A percentile compares a stretch with the other conserved stretches of the same genome.
phyloP scores from a whole-genome alignment of 352 stramenopile species.

The Phytopythium sindhum region DNA sequence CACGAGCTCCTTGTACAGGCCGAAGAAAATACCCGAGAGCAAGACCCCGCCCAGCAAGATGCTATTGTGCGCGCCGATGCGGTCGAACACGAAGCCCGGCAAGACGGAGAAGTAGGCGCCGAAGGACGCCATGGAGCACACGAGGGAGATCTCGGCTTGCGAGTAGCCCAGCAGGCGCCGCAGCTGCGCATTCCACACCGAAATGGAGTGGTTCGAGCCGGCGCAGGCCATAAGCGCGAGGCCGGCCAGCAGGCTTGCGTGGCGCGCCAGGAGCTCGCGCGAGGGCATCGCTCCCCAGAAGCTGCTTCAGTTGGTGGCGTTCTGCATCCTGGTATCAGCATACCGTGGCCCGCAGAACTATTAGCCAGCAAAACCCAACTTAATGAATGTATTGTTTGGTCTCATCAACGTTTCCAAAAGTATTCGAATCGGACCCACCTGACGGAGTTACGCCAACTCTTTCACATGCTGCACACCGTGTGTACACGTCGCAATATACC shows the following conservation, averaged over 20 bases:
- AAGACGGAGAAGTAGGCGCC: conserved; percentile 74
- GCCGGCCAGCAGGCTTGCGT: conserved; percentile 46
- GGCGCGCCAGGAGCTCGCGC: conserved; percentile 18
- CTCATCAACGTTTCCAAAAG: background rate
- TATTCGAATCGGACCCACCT: background rate
- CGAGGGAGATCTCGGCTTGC: conserved; percentile 67
- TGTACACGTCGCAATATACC: no score
- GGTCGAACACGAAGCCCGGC: conserved; percentile 65
- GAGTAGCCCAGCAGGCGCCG: conserved; percentile 53
- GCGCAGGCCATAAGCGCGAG: conserved; percentile 56
- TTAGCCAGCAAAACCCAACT: background rate
- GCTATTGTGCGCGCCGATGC: conserved; percentile 54
- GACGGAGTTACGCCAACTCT: no score
- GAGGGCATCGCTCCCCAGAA: background rate
- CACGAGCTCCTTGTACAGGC: conserved; percentile 33
- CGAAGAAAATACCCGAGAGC: conserved; percentile 42
- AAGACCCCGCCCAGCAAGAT: conserved; percentile 40
- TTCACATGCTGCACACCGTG: background rate
- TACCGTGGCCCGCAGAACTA: background rate
- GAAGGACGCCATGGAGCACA: conserved; percentile 79
- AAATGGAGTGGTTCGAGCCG: conserved; percentile 76
- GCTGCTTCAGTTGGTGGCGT: background rate
- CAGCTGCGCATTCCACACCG: conserved; percentile 74
- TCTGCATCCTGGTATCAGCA: background rate
- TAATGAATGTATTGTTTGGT: background rate